These are phyloP conservation scores for Orychophragmus violaceus DNA, from an alignment of 345 rosid species.

Conservation along the genomic window DNA sequence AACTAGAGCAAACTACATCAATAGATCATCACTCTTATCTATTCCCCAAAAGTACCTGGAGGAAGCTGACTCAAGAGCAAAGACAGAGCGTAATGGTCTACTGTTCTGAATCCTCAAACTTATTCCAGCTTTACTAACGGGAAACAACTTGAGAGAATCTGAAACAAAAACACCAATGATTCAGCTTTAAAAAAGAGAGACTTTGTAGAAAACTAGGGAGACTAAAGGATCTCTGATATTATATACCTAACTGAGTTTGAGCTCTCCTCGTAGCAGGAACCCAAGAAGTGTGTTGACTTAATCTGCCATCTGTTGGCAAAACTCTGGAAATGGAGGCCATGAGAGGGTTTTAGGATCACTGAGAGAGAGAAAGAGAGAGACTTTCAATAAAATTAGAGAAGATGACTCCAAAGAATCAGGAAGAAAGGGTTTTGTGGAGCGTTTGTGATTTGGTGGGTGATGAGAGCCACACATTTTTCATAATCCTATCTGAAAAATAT, in stretches of 20 bases:
- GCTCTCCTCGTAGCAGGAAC: constrained; percentile 27
- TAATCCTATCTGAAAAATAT: constrained; percentile 20
- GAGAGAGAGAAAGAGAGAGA: constrained; percentile 1
- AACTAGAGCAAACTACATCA: background rate
- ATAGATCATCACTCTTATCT: background rate
- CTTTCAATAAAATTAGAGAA: background rate
- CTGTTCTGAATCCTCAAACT: constrained; percentile 33
- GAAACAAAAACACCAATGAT: background rate
- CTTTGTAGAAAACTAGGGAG: background rate
- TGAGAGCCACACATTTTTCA: constrained; percentile 26
- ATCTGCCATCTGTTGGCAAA: constrained; percentile 41
- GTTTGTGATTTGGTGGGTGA: background rate
- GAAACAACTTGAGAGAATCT: constrained; percentile 39
- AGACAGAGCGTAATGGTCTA: constrained; percentile 25
- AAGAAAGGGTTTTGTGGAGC: constrained; percentile 16
- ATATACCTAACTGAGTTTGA: constrained; percentile 44
- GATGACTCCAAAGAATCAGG: constrained; percentile 20
- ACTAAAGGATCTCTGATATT: background rate
- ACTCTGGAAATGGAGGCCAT: constrained; percentile 73
- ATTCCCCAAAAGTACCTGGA: constrained; percentile 42
- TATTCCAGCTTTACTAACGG: constrained; percentile 31
- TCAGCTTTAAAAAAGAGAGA: background rate
- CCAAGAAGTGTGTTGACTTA: constrained; percentile 26
- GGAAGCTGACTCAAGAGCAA: constrained; percentile 38
- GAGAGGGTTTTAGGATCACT: constrained; percentile 1